Conservation (phyloP, 441 rosid genomes). For the Pelargonium exstipulatum region DNA sequence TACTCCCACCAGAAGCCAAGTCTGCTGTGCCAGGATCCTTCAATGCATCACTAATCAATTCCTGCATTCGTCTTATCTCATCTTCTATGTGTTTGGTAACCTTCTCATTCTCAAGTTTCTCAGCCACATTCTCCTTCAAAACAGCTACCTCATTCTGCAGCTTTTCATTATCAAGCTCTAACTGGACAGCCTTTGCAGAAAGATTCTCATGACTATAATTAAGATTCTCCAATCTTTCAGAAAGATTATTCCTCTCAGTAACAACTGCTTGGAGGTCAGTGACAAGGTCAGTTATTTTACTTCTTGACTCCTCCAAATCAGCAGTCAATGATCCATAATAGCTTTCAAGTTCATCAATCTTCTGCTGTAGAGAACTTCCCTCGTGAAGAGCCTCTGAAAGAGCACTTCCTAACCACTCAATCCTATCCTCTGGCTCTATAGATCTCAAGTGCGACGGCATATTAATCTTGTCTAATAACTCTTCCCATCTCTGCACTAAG, state of each 20-base stretch:
- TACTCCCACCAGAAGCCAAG: constrained; percentile 38
- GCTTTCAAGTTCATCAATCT: constrained; percentile 60
- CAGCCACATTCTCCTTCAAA: constrained; percentile 52
- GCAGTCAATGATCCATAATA: constrained; percentile 54
- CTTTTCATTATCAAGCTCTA: constrained; percentile 54
- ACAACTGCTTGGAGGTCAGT: constrained; percentile 46
- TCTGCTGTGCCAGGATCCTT: constrained; percentile 46
- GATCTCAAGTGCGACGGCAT: constrained; percentile 71
- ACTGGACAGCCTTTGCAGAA: constrained; percentile 38
- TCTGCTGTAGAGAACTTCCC: constrained; percentile 56
- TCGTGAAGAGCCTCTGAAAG: constrained; percentile 63
- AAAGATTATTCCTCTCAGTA: constrained; percentile 50
- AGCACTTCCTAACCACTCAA: constrained; percentile 82
- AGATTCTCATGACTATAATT: constrained; percentile 42
- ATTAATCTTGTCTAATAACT: constrained; percentile 58
- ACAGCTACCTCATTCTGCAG: constrained; percentile 46
- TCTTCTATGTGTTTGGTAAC: constrained; percentile 39
- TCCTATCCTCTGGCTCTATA: constrained; percentile 74
- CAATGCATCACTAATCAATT: constrained; percentile 55
- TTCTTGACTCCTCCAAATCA: constrained; percentile 61
- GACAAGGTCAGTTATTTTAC: constrained; percentile 49
- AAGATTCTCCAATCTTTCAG: constrained; percentile 57
- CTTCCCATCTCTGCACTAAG: constrained; percentile 94
- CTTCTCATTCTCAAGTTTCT: constrained; percentile 51
- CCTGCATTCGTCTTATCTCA: constrained; percentile 51